Base-by-base conservation (phyloP, 106 monocot species). In the Phalaenopsis aphrodite region DNA sequence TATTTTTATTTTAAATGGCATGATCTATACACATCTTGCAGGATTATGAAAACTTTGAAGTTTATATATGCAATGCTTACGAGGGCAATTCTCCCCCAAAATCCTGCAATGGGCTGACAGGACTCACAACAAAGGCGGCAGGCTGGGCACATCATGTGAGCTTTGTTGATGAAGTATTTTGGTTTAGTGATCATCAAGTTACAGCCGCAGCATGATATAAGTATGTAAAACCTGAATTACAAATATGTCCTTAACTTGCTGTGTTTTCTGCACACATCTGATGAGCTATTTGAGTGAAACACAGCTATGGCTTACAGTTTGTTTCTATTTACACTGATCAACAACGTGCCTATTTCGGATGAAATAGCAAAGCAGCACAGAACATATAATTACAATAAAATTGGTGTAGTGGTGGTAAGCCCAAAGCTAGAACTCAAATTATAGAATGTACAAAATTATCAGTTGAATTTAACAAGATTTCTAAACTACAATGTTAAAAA, bases 11-110 rank as follows among this genome's bases (percentile, higher is more conserved):
- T 16, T 71, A 1, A 38, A 15, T 15, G 3, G 17, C 16, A 10
- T 15, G 36, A 10, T 71, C 38, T n/a, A 45, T 74, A 19, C 8
- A 3, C 55, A 12, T 69, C 3, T 78, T 55, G 0, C 80, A 92
- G 92, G 92, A 92, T 84, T 92, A 89, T 69, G 84, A 86, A 56
- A 73, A 89, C 41, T 89, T 92, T 73, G 86, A 89, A 85, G 30
- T 80, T 73, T 85, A 78, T 55, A 57, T 92, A 76, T 92, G 92
- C 82, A 84, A 90, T 65, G 89, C 89, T 23, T 92, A 92, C 47
- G 73, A 81, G 56, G 87, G 89, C 1, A 64, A 84, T 39, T 69
- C 69, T 2, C 86, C 64, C 19, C 89, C 92, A 41, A 81, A 88
- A 66, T 78, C 85, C 16, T 92, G 92, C 56, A 49, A 79, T 42